These are phyloP conservation scores for Globisporangium sylvaticum DNA, from an alignment of 352 stramenopile species.

Conservation along the genomic window DNA sequence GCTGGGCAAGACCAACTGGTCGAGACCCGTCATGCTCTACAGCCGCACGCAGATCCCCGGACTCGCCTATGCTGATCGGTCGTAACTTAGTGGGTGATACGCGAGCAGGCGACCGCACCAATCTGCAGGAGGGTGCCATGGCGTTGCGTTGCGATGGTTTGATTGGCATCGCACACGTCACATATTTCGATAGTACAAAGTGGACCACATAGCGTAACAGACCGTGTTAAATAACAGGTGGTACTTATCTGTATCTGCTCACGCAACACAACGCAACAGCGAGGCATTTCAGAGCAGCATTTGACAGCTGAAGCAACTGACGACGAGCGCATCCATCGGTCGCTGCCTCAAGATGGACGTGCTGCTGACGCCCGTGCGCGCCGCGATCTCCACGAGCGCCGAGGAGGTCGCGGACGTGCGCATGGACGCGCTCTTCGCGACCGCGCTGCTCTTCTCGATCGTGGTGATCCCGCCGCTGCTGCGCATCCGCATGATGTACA, in stretches of 20 bases:
- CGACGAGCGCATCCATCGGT: neutral
- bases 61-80: constrained; percentile 31
- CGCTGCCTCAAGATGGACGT: constrained; percentile 23
- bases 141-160: neutral
- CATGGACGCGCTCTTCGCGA: constrained; percentile 45
- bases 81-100: neutral
- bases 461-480: constrained; percentile 53
- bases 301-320: neutral
- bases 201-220: neutral
- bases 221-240: neutral
- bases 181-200: neutral
- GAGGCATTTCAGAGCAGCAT: neutral
- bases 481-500: constrained; percentile 75
- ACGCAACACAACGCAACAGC: too few species aligned
- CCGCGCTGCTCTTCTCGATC: constrained; percentile 54
- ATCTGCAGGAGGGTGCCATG: neutral
- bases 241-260: neutral
- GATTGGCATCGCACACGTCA: neutral
- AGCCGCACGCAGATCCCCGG: constrained; percentile 48
- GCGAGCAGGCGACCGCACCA: neutral
- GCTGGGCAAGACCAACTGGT: constrained; percentile 84
- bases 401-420: constrained; percentile 18
- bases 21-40: constrained; percentile 63
- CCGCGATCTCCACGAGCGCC: constrained; percentile 9
- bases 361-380: constrained; percentile 18